Evolutionary conservation across 2,329 filamentous ascomycete species (phyloP).

Genomic region (Cercospora berteroae): DNA sequence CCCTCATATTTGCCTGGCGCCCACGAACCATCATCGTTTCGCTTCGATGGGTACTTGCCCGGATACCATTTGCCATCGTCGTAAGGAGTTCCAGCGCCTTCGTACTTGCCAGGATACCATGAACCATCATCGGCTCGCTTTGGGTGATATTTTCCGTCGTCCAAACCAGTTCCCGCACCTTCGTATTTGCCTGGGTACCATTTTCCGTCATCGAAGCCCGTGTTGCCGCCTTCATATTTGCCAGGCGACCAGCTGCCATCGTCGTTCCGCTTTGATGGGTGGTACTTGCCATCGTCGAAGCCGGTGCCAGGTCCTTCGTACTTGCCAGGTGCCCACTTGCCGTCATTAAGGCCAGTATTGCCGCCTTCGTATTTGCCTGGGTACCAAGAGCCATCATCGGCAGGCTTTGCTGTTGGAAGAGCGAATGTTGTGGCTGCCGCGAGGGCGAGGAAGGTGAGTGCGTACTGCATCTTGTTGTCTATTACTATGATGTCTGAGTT

Average conservation of each 20-base stretch:
- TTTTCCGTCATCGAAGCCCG: background rate
- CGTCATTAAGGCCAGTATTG: conserved; percentile 1
- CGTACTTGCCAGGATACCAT: conserved; percentile 2
- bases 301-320: background rate
- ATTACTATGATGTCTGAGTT: background rate
- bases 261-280: background rate
- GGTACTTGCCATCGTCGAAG: background rate
- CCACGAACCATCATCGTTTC: background rate
- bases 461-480: background rate
- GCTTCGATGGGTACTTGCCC: background rate
- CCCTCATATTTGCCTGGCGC: background rate
- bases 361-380: conserved; percentile 1
- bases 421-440: background rate
- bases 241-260: background rate
- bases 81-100: background rate
- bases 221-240: background rate
- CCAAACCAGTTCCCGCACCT: background rate
- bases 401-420: background rate
- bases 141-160: background rate
- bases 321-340: background rate
- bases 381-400: background rate
- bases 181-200: background rate
- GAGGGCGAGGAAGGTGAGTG: background rate
- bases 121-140: background rate
- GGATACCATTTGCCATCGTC: background rate